Evolutionary conservation across 2,329 filamentous ascomycete species (phyloP).

Genomic region (Exophiala bonariae): DNA sequence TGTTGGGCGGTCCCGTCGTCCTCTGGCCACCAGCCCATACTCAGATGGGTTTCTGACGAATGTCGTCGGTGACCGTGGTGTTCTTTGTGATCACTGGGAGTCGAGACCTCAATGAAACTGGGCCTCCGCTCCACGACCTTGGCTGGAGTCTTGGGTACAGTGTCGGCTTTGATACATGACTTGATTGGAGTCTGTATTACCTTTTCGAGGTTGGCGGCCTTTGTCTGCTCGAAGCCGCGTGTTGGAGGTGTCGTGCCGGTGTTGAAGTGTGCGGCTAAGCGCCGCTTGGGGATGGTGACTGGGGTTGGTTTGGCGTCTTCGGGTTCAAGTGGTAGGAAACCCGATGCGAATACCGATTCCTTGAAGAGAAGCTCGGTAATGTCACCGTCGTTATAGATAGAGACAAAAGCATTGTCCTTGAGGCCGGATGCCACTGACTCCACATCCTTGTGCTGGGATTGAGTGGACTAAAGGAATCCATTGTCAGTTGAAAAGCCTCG

Average conservation of each 20-base stretch:
- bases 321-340: conserved; percentile 16
- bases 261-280: conserved; percentile 17
- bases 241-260: conserved; percentile 20
- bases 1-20: conserved; percentile 13
- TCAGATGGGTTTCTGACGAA: conserved; percentile 11
- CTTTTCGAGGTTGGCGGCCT: neutral
- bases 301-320: conserved; percentile 7
- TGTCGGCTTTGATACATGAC: neutral
- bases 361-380: conserved; percentile 20
- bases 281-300: conserved; percentile 4
- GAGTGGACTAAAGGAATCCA: neutral
- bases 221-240: neutral
- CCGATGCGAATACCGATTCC: conserved; percentile 11
- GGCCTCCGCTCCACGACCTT: conserved; percentile 13
- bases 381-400: conserved; percentile 22
- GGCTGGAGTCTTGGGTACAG: neutral
- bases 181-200: conserved; percentile 4
- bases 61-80: conserved; percentile 11
- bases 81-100: conserved; percentile 11
- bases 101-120: conserved; percentile 18
- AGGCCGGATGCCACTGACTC: neutral
- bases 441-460: neutral
- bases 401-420: conserved; percentile 17
- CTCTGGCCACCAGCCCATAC: conserved; percentile 24
- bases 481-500: neutral